Conservation (phyloP, 208 protist genomes). For the Acanthamoeba sp. region DNA sequence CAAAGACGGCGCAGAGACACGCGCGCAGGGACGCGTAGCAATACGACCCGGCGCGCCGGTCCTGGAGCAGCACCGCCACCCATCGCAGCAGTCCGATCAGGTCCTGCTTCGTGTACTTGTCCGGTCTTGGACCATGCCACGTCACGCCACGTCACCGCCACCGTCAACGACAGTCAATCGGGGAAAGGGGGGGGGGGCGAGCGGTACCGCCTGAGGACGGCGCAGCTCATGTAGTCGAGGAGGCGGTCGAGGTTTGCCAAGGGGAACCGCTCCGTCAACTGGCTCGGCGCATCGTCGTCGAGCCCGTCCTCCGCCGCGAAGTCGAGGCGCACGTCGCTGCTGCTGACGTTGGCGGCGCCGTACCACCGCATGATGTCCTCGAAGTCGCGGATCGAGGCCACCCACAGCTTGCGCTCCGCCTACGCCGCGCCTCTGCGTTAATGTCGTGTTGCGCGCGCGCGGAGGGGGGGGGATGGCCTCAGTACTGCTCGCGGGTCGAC, state of each 20-base stretch:
- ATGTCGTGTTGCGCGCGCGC: too few species aligned
- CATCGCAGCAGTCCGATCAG: neutral
- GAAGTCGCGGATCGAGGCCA: neutral
- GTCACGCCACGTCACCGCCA: neutral
- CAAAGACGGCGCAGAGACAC: neutral
- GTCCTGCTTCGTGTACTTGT: neutral
- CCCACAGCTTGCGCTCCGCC: neutral
- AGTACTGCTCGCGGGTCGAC: neutral
- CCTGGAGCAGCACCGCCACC: neutral
- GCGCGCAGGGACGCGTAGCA: neutral
- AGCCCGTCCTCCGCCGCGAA: too few species aligned
- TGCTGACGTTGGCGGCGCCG: neutral
- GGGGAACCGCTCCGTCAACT: neutral
- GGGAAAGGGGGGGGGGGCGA: too few species aligned
- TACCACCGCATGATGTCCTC: slow-evolving; percentile 8
- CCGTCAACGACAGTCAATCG: neutral
- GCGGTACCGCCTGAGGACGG: neutral
- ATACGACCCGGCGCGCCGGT: neutral
- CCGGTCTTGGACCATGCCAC: neutral
- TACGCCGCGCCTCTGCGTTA: too few species aligned
- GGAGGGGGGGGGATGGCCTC: too few species aligned
- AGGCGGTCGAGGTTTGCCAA: neutral
- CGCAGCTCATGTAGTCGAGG: neutral
- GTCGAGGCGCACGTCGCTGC: neutral
- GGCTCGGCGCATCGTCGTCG: neutral